phyloP scores from a whole-genome alignment of 106 monocot species.

The Allium sativum region DNA sequence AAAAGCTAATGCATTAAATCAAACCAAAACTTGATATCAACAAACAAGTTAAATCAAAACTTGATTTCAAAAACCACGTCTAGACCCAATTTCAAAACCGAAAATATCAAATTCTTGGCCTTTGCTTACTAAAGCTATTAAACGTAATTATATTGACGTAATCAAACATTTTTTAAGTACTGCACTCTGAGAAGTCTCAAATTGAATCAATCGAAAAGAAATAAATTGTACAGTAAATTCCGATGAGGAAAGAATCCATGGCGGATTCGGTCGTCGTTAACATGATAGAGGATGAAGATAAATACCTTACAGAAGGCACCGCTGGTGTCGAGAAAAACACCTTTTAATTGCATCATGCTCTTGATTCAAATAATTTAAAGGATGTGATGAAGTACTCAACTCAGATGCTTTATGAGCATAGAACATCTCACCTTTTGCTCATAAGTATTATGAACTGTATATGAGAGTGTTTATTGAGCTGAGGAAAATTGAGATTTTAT shows the following conservation, averaged over 20 bases:
- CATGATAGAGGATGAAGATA: conserved; percentile 85
- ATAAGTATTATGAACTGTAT: conserved; percentile 96
- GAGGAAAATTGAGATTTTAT: conserved; percentile 94
- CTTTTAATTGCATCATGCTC: conserved; percentile 91
- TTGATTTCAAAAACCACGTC: too few relatives aligned
- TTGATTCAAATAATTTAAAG: conserved; percentile 83
- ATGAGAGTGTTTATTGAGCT: conserved; percentile 97
- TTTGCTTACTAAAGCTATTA: too few relatives aligned
- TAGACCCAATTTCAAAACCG: too few relatives aligned
- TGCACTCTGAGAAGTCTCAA: too few relatives aligned
- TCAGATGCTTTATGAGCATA: conserved; percentile 96
- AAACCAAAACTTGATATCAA: too few relatives aligned
- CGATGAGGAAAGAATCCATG: conserved; percentile 25
- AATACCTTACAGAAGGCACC: conserved; percentile 95
- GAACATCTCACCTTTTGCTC: conserved; percentile 55
- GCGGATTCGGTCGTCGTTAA: conserved; percentile 18
- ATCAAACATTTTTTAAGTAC: too few relatives aligned
- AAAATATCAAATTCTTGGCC: too few relatives aligned
- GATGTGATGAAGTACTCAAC: conserved; percentile 95
- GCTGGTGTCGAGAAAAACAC: conserved; percentile 95
- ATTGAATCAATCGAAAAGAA: too few relatives aligned
- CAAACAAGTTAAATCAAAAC: too few relatives aligned
- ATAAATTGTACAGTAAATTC: too few relatives aligned
- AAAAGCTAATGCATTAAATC: too few relatives aligned
- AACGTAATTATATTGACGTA: too few relatives aligned